A percentile compares a stretch with the other conserved stretches of the same genome.
Evolutionary conservation across 2,329 filamentous ascomycete genomes (phyloP).

Genomic region (Colletotrichum sp.): DNA sequence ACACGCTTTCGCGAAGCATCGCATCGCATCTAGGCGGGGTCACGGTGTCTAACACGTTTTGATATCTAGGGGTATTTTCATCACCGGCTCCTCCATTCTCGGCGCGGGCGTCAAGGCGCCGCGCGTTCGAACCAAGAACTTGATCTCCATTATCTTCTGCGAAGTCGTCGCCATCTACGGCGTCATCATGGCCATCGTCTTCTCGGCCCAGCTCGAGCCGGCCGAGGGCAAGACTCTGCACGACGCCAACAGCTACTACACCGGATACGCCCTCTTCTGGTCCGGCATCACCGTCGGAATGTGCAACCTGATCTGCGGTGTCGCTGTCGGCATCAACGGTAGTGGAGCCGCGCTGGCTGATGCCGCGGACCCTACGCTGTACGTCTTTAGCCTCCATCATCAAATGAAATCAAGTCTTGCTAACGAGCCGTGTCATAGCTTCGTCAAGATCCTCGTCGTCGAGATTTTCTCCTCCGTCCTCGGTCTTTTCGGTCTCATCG

Average conservation of each 20-base stretch:
- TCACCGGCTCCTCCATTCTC: constrained; percentile 96
- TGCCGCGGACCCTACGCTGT: constrained; percentile 90
- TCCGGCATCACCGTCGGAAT: constrained; percentile 90
- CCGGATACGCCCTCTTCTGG: constrained; percentile 96
- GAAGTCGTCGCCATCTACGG: constrained; percentile 99
- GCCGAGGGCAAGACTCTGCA: constrained; percentile 70
- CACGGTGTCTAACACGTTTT: background rate
- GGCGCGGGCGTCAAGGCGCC: constrained; percentile 96
- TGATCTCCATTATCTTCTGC: constrained; percentile 99
- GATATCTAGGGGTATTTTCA: constrained; percentile 87
- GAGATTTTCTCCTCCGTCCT: constrained; percentile 99
- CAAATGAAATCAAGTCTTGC: constrained; percentile 24
- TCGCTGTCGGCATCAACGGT: constrained; percentile 97
- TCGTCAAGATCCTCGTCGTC: constrained; percentile 98
- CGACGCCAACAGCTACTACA: constrained; percentile 85
- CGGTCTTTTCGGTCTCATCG: constrained; percentile 93
- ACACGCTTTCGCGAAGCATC: background rate
- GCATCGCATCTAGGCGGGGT: constrained; percentile 1
- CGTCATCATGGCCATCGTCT: constrained; percentile 99
- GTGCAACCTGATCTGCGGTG: constrained; percentile 95
- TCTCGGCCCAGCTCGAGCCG: constrained; percentile 82
- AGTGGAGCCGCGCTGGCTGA: constrained; percentile 95
- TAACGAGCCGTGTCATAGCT: constrained; percentile 58
- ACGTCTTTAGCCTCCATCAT: constrained; percentile 38
- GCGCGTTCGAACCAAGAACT: constrained; percentile 97